Evolutionary conservation across 2,329 filamentous ascomycete genomes (phyloP).

Genomic region (Leptographium flavum): DNA sequence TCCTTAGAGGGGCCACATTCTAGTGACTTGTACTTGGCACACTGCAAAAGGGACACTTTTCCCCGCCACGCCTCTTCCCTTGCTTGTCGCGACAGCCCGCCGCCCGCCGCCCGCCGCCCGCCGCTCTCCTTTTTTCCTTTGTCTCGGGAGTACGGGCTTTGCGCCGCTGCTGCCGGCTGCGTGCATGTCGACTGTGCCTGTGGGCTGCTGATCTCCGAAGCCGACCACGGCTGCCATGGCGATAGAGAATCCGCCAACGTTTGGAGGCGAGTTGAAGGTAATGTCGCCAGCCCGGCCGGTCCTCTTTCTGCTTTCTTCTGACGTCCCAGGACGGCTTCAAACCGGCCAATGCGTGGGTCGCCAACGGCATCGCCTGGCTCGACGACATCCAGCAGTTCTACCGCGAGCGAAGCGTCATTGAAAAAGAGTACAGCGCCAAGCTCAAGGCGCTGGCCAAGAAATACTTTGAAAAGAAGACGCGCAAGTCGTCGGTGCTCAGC

Average conservation of each 20-base stretch:
- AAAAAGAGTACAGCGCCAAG: conserved; percentile 92
- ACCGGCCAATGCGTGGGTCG: conserved; percentile 82
- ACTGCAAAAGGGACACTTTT: not conserved
- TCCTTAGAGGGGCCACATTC: not conserved
- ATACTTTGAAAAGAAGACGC: conserved; percentile 89
- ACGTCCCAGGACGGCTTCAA: conserved; percentile 78
- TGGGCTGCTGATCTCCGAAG: not conserved
- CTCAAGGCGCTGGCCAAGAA: conserved; percentile 81
- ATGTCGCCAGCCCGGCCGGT: not conserved
- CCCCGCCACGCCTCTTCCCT: not conserved
- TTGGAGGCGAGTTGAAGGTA: conserved; percentile 90
- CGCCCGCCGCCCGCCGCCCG: no score
- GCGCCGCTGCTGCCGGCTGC: not conserved
- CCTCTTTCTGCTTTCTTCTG: not conserved
- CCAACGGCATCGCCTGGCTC: conserved; percentile 81
- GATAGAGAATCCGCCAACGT: conserved; percentile 68
- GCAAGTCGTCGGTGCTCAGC: conserved; percentile 73
- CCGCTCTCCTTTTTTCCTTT: not conserved
- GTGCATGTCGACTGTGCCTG: conserved; percentile 1
- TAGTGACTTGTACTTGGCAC: no score
- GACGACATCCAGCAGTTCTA: conserved; percentile 97
- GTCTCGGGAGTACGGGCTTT: no score
- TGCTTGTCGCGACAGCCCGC: no score
- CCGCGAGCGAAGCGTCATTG: conserved; percentile 81
- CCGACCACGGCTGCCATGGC: conserved; percentile 49